Percentiles rank a stretch among this genome's conserved stretches.
These are phyloP conservation scores for Ophiocordyceps camponoti-rufipedis DNA, from an alignment of 2,329 filamentous ascomycete genomes.

Conservation along the genomic window DNA sequence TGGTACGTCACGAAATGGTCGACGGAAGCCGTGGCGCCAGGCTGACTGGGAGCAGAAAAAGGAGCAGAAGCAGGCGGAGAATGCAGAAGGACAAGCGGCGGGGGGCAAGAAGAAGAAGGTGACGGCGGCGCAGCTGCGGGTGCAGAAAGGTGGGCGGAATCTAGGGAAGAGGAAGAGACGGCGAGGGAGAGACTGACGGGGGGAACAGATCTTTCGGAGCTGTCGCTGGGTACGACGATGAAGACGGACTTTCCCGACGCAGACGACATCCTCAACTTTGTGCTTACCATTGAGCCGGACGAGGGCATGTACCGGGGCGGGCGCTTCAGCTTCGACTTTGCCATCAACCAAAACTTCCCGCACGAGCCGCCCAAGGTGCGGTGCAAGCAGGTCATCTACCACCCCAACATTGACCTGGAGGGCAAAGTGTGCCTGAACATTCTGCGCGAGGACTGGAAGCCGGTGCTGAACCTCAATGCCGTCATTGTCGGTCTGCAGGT, in stretches of 20 bases:
- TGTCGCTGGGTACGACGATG: slow-evolving; percentile 65
- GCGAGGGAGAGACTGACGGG: neutral
- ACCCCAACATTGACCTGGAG: slow-evolving; percentile 95
- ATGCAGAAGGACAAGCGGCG: slow-evolving; percentile 50
- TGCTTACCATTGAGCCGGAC: slow-evolving; percentile 65
- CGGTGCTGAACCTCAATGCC: slow-evolving; percentile 88
- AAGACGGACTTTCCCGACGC: slow-evolving; percentile 64
- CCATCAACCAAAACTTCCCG: slow-evolving; percentile 86
- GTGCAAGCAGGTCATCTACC: slow-evolving; percentile 96
- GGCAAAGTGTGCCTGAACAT: slow-evolving; percentile 98
- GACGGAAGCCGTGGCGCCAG: neutral
- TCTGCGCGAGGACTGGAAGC: slow-evolving; percentile 95
- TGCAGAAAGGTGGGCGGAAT: slow-evolving; percentile 61
- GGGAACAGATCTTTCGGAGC: slow-evolving; percentile 54
- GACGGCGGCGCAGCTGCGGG: slow-evolving; percentile 82
- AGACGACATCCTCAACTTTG: slow-evolving; percentile 74
- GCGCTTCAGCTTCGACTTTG: slow-evolving; percentile 75
- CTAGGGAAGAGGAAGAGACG: neutral
- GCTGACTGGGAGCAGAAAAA: slow-evolving; percentile 47
- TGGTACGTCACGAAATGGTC: slow-evolving; percentile 35
- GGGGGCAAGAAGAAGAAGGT: slow-evolving; percentile 96
- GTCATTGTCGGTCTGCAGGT: slow-evolving; percentile 89
- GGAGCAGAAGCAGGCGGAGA: slow-evolving; percentile 87
- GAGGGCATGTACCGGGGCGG: slow-evolving; percentile 81
- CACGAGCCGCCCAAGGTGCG: slow-evolving; percentile 96